These are phyloP conservation scores for Aurinia saxatilis DNA, from an alignment of 345 rosid species.

Conservation along the genomic window DNA sequence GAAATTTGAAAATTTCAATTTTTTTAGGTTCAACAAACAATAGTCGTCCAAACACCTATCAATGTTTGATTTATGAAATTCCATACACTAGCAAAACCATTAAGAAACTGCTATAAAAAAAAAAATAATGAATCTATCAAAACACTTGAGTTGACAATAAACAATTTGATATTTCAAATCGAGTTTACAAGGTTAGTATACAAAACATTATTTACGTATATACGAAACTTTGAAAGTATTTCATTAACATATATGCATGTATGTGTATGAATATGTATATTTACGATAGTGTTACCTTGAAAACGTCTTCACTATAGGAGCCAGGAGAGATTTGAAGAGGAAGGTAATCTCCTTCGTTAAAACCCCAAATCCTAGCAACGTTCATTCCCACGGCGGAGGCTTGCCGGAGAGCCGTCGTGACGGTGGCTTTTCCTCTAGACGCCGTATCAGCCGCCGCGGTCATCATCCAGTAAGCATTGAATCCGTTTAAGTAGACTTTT, in stretches of 20 bases:
- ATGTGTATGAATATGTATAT: too few relatives aligned
- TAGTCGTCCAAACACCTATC: neutral
- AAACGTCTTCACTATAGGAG: slow-evolving; percentile 44
- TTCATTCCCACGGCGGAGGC: slow-evolving; percentile 60
- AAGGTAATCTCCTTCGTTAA: slow-evolving; percentile 49
- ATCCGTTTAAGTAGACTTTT: slow-evolving; percentile 57
- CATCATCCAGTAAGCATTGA: slow-evolving; percentile 88
- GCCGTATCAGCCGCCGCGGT: slow-evolving; percentile 47
- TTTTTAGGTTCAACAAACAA: slow-evolving; percentile 1
- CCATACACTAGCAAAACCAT: neutral
- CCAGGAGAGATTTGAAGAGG: slow-evolving; percentile 78
- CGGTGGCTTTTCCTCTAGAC: slow-evolving; percentile 38
- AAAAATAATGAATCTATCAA: too few relatives aligned
- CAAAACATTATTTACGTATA: too few relatives aligned
- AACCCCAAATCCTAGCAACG: slow-evolving; percentile 78
- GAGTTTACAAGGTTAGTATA: too few relatives aligned
- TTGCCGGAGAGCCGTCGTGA: slow-evolving; percentile 40
- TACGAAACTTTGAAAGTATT: too few relatives aligned
- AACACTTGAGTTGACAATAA: too few relatives aligned
- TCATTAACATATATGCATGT: neutral
- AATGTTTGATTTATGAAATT: neutral
- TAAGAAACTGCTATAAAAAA: neutral
- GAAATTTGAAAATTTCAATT: slow-evolving; percentile 18
- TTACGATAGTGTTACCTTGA: slow-evolving; percentile 55
- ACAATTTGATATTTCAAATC: too few relatives aligned